A percentile compares a stretch with the other conserved stretches of the same genome.
phyloP scores from a whole-genome alignment of 1,284 basidiomycete species.

The Pseudozyma sp. region DNA sequence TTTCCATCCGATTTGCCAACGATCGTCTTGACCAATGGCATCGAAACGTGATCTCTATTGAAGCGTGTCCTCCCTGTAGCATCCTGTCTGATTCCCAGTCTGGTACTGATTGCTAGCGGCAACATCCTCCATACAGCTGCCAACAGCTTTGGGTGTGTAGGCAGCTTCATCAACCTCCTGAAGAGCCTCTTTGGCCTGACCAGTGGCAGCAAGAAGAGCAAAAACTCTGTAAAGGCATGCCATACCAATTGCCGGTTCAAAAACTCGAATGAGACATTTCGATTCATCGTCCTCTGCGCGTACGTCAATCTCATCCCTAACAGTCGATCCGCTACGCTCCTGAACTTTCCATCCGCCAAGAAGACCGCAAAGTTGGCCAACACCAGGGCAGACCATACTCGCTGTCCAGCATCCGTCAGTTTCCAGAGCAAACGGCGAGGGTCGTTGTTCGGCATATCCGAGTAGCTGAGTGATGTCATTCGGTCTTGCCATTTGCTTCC shows the following conservation, averaged over 20 bases:
- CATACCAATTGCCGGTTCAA: conserved; percentile 99
- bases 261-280: conserved; percentile 96
- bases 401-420: conserved; percentile 78
- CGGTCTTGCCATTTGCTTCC: conserved; percentile 79
- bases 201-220: conserved; percentile 90
- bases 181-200: conserved; percentile 77
- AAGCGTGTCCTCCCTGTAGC: conserved; percentile 23
- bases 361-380: conserved; percentile 85
- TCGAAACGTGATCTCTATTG: conserved; percentile 22
- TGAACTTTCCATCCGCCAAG: conserved; percentile 88
- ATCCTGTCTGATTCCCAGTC: conserved; percentile 52
- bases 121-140: conserved; percentile 61
- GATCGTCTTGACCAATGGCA: conserved; percentile 27
- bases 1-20: conserved; percentile 11
- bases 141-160: conserved; percentile 61
- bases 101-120: conserved; percentile 40
- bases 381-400: conserved; percentile 74
- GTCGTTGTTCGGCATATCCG: conserved; percentile 73
- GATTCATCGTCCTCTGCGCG: conserved; percentile 77
- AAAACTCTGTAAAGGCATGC: conserved; percentile 98
- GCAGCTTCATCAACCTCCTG: conserved; percentile 73
- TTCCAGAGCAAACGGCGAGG: conserved; percentile 79
- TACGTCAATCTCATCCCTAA: conserved; percentile 84
- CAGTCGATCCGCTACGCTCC: conserved; percentile 84
- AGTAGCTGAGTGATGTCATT: conserved; percentile 87